These are phyloP conservation scores for Cryptococcus sp. DNA, from an alignment of 1,284 basidiomycete species.

Conservation along the genomic window DNA sequence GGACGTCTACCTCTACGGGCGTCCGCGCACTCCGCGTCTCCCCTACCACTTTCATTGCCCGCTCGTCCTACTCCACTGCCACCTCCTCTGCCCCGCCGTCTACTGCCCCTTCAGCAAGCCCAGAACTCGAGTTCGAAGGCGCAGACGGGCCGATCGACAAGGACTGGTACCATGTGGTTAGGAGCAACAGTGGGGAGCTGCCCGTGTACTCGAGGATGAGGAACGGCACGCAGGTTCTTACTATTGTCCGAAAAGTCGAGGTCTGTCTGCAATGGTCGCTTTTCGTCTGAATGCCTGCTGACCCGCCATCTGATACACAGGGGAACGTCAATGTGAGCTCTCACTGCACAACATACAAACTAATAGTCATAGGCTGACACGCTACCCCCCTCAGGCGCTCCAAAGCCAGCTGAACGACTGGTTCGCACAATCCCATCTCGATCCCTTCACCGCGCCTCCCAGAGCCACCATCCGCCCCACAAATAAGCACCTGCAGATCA, in stretches of 20 bases:
- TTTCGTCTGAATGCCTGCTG: not conserved
- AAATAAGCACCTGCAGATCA: constrained; percentile 35
- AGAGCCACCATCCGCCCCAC: constrained; percentile 29
- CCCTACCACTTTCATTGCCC: not conserved
- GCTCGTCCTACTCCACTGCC: not conserved
- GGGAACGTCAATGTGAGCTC: constrained; percentile 23
- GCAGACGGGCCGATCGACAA: not conserved
- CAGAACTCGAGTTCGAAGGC: not conserved
- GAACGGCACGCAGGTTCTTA: constrained; percentile 29
- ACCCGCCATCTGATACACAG: constrained; percentile 1
- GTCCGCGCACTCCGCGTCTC: too few relatives aligned
- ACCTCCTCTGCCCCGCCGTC: not conserved
- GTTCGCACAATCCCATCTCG: constrained; percentile 33
- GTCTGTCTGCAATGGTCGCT: constrained; percentile 19
- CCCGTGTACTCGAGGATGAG: constrained; percentile 40
- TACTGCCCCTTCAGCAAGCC: not conserved
- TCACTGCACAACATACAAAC: too few relatives aligned
- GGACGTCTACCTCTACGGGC: too few relatives aligned
- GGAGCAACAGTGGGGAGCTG: constrained; percentile 20
- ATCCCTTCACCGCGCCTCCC: constrained; percentile 33
- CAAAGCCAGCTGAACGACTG: constrained; percentile 29
- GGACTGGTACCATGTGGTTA: constrained; percentile 13
- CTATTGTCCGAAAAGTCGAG: constrained; percentile 34
- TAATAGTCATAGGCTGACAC: not conserved
- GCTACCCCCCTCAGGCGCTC: constrained; percentile 20